Evolutionary conservation across 2,329 filamentous ascomycete genomes (phyloP).

Genomic region (Reticulascus tulasneorum): DNA sequence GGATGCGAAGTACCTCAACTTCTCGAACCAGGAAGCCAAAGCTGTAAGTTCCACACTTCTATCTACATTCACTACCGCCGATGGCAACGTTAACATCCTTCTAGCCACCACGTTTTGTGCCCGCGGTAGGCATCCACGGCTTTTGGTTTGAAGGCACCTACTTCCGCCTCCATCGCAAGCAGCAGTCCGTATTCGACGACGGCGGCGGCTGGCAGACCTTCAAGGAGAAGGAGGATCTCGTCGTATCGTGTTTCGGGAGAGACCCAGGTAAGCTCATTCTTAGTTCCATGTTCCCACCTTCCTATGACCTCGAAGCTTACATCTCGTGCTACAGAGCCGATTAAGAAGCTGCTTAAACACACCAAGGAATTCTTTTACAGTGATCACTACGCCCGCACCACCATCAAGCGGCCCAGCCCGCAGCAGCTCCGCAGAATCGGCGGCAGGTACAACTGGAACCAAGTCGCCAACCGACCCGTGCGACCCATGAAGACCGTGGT

Average conservation of each 20-base stretch:
- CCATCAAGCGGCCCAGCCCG: constrained; percentile 44
- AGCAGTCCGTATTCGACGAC: constrained; percentile 36
- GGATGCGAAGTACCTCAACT: constrained; percentile 47
- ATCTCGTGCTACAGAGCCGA: constrained; percentile 37
- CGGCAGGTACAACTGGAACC: constrained; percentile 45
- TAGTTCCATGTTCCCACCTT: neutral
- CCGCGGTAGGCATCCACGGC: constrained; percentile 47
- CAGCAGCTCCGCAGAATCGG: constrained; percentile 17
- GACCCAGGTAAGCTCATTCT: constrained; percentile 21
- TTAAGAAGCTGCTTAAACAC: constrained; percentile 52
- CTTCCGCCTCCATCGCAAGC: constrained; percentile 43
- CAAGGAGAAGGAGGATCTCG: constrained; percentile 49
- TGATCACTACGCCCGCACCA: constrained; percentile 52
- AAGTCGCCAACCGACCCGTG: constrained; percentile 59
- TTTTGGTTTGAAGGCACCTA: constrained; percentile 53
- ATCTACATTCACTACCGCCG: neutral
- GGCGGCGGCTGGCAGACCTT: constrained; percentile 31
- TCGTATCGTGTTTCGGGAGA: constrained; percentile 54
- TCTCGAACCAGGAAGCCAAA: constrained; percentile 53
- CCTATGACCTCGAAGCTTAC: neutral
- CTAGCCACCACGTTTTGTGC: constrained; percentile 48
- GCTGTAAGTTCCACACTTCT: constrained; percentile 27
- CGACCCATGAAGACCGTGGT: constrained; percentile 73
- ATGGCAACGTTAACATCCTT: neutral
- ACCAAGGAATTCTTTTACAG: constrained; percentile 47